phyloP scores from a whole-genome alignment of 495 filamentous ascomycete genomes.

The Amphirosellinia nigrospora region DNA sequence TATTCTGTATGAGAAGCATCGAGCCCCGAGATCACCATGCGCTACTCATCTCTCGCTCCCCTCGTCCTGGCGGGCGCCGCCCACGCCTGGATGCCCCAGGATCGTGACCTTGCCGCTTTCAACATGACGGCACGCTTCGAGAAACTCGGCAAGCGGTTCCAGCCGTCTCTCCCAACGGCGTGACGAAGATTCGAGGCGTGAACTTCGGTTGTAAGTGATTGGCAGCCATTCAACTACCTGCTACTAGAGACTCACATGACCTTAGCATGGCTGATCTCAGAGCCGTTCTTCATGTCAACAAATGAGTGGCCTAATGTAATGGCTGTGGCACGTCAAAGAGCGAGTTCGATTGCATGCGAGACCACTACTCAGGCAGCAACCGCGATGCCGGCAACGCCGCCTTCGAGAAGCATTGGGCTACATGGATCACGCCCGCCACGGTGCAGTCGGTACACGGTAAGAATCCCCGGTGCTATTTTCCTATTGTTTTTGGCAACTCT shows the following conservation, averaged over 20 bases:
- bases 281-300: slow-evolving; percentile 64
- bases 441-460: slow-evolving; percentile 52
- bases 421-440: slow-evolving; percentile 62
- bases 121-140: slow-evolving; percentile 34
- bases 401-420: slow-evolving; percentile 61
- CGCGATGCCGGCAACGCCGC: slow-evolving; percentile 56
- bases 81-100: slow-evolving; percentile 34
- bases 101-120: slow-evolving; percentile 34
- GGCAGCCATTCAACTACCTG: neutral
- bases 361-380: slow-evolving; percentile 46
- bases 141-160: slow-evolving; percentile 34
- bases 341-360: slow-evolving; percentile 63
- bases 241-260: neutral
- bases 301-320: slow-evolving; percentile 53
- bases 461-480: neutral
- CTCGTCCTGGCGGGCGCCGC: slow-evolving; percentile 28
- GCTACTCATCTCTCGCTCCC: slow-evolving; percentile 29
- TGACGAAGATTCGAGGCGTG: slow-evolving; percentile 39
- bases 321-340: slow-evolving; percentile 53
- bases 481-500: neutral
- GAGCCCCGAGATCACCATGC: slow-evolving; percentile 27
- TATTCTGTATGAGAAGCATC: slow-evolving; percentile 3
- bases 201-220: slow-evolving; percentile 34
- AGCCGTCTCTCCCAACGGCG: slow-evolving; percentile 29
- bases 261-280: slow-evolving; percentile 51